Evolutionary conservation across 163 green algal species (phyloP).

Genomic region (Scenedesmus sp.): DNA sequence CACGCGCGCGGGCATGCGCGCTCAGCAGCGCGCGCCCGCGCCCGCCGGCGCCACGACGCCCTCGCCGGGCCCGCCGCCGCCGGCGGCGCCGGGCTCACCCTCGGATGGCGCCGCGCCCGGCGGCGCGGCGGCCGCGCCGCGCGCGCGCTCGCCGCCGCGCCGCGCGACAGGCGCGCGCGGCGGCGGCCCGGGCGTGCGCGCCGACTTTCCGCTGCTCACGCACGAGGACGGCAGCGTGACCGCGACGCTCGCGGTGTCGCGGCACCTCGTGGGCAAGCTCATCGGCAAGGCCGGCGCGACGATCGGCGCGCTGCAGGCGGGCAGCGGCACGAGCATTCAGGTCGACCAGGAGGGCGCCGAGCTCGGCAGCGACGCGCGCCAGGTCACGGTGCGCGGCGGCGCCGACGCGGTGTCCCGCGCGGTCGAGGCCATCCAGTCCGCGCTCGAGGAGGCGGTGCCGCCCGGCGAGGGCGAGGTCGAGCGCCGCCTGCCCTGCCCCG

Average conservation of each 20-base stretch:
- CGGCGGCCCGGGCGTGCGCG: not conserved
- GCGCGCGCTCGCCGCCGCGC: not conserved
- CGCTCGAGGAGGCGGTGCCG: not conserved
- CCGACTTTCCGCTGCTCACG: not conserved
- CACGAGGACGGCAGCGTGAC: conserved; percentile 36
- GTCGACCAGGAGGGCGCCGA: conserved; percentile 76
- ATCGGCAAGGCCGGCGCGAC: conserved; percentile 95
- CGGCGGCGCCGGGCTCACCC: not conserved
- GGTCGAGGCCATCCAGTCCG: conserved; percentile 56
- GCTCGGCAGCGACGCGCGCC: conserved; percentile 48
- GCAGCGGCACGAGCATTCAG: conserved; percentile 86
- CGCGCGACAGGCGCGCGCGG: not conserved
- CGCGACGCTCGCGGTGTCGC: conserved; percentile 66
- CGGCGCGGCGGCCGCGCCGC: not conserved
- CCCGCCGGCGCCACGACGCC: not conserved
- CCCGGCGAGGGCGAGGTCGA: conserved; percentile 59
- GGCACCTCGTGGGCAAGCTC: conserved; percentile 84
- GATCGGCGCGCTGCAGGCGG: conserved; percentile 88
- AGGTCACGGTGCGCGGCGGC: conserved; percentile 79
- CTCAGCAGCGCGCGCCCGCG: too few relatives aligned
- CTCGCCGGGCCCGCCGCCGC: not conserved
- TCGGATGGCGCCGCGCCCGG: not conserved
- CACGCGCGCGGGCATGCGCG: too few relatives aligned
- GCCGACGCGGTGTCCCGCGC: conserved; percentile 62
- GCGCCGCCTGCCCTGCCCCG: conserved; percentile 79